Conservation (phyloP, 176 grass and related monocot genomes). For the Eremochloa ophiuroides region DNA sequence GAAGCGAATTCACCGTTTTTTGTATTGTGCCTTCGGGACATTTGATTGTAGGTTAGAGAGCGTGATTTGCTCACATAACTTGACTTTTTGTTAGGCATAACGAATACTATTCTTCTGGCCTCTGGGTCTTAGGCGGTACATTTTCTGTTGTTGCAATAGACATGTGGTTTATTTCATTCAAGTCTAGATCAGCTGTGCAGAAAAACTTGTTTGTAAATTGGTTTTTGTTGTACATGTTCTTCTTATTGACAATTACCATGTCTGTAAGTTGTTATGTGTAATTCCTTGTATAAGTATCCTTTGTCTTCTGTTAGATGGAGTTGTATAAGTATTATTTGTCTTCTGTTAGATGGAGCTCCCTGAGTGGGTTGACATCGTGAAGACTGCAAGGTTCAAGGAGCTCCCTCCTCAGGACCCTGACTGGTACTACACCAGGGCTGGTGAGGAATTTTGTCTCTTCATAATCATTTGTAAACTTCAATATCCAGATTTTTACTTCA, state of each 20-base stretch:
- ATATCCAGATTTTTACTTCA: not conserved
- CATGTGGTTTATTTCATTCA: not conserved
- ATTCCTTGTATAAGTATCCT: too few relatives aligned
- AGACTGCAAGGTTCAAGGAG: conserved; percentile 65
- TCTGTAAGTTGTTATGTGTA: not conserved
- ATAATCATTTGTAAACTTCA: not conserved
- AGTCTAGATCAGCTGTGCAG: too few relatives aligned
- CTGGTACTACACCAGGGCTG: conserved; percentile 69
- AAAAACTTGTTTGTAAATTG: too few relatives aligned
- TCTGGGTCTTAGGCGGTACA: too few relatives aligned
- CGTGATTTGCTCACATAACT: too few relatives aligned
- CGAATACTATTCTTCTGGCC: too few relatives aligned
- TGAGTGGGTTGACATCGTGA: conserved; percentile 65
- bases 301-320: too few relatives aligned
- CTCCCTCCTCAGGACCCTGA: conserved; percentile 58
- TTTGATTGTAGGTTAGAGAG: too few relatives aligned
- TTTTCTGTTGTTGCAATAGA: not conserved
- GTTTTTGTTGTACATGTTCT: too few relatives aligned
- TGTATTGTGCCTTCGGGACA: not conserved
- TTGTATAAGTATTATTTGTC: not conserved
- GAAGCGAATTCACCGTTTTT: not conserved
- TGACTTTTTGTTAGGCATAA: too few relatives aligned
- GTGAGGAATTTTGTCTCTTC: conserved; percentile 14
- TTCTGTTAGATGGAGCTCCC: conserved; percentile 53
- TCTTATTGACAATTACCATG: not conserved